Base-by-base conservation (phyloP, 257 asterid species). In the Nicotiana tomentosiformis region DNA sequence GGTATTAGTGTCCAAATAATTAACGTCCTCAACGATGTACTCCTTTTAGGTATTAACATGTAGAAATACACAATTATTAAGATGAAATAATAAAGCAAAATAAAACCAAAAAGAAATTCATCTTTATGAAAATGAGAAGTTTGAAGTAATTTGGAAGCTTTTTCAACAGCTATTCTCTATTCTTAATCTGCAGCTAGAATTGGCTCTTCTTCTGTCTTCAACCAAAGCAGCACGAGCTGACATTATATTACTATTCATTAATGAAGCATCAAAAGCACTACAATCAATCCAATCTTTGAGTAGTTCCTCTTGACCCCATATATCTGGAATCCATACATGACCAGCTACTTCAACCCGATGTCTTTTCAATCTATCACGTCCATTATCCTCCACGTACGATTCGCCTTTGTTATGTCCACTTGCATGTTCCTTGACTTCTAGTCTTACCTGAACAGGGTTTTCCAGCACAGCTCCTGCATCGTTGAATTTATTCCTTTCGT, bases 261-360 rank as follows among this genome's bases (percentile, higher is more conserved):
- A 80, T 0, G 92, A 79, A 5, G 91, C 90, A 83, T 95, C 99
- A 77, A 93, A 92, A 17, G 89, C 89, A 62, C 89, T 82, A 33
- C 97, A 92, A 70, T 95, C 99, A 60, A 86, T 85, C 99, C 96
- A 93, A 29, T 91, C 99, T 86, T 93, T 90, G 3, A 95, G 94
- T 39, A 91, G 67, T 51, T 83, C 89, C 78, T 95, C 98, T 83
- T 93, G 94, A 0, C 97, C 98, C 99, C 98, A 95, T 81, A 88
- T 90, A 20, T 95, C 99, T 80, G 99, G 99, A 70, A 95, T 90
- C 99, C 98, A 91, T 0, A 92, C 99, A 82, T 85, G 93, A 84
- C 97, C 98, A 83, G 95, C 95, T 33, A 92, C 91, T 80, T 92
- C 99, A 10, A 87, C 84, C 84, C 98, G 88, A 39, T 95, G 98